Conservation (phyloP, 2,329 filamentous ascomycete species). For the Aspergillus ruber region DNA sequence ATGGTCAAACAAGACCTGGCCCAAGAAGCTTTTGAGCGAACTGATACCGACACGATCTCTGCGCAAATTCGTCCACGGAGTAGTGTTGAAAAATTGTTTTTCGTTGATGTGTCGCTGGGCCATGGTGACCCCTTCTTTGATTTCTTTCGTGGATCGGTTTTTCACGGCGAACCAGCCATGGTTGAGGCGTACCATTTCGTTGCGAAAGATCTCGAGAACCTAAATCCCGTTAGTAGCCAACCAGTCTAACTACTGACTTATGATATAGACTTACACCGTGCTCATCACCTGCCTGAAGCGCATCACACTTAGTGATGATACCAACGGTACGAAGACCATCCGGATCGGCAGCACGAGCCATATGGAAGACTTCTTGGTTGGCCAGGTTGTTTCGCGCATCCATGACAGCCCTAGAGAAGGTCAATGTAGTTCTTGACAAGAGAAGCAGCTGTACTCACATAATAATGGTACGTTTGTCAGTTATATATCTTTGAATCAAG, state of each 20-base stretch:
- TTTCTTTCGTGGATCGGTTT: slow-evolving; percentile 19
- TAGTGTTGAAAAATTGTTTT: slow-evolving; percentile 8
- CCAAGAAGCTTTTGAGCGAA: slow-evolving; percentile 12
- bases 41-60: slow-evolving; percentile 14
- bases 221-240: background rate
- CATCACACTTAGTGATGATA: slow-evolving; percentile 34
- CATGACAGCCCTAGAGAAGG: slow-evolving; percentile 4
- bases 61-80: slow-evolving; percentile 11
- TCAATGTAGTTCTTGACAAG: background rate
- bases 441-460: slow-evolving; percentile 32
- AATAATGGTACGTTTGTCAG: slow-evolving; percentile 50
- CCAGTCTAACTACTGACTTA: background rate
- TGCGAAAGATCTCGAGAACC: slow-evolving; percentile 13
- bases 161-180: slow-evolving; percentile 22
- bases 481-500: slow-evolving; percentile 47
- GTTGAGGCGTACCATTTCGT: slow-evolving; percentile 12
- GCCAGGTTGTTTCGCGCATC: slow-evolving; percentile 44
- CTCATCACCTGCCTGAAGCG: slow-evolving; percentile 20
- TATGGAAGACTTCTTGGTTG: slow-evolving; percentile 53
- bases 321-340: slow-evolving; percentile 29
- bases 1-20: slow-evolving; percentile 11
- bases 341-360: slow-evolving; percentile 31
- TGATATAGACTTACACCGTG: slow-evolving; percentile 5
- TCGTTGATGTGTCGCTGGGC: slow-evolving; percentile 13
- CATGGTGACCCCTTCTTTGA: slow-evolving; percentile 12